These are phyloP conservation scores for Grosmannia serpens DNA, from an alignment of 2,329 filamentous ascomycete species.

Conservation along the genomic window DNA sequence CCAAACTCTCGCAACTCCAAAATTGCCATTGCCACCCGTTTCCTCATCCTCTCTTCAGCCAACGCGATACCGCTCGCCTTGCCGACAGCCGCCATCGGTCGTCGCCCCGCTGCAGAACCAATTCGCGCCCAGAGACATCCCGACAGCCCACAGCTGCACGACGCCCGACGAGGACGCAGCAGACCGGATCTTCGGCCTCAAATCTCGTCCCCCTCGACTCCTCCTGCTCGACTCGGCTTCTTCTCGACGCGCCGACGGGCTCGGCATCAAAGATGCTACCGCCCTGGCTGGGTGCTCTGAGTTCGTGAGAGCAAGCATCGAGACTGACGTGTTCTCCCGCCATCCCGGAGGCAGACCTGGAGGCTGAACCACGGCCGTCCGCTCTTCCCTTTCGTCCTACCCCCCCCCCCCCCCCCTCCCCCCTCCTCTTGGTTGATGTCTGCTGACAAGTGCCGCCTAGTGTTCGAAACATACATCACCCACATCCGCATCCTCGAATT, in stretches of 20 bases:
- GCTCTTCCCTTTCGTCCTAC: neutral
- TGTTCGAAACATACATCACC: conserved; percentile 92
- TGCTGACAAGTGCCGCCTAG: conserved; percentile 25
- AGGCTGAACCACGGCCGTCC: too few species aligned
- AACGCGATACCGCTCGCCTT: neutral
- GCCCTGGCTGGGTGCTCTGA: neutral
- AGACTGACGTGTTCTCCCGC: neutral
- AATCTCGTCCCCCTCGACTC: neutral
- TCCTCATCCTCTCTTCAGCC: neutral
- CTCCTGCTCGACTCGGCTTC: neutral
- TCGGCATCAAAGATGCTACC: neutral
- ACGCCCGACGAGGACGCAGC: too few species aligned
- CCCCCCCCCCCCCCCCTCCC: conserved; percentile 5
- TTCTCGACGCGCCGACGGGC: neutral
- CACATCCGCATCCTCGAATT: conserved; percentile 89
- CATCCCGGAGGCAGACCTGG: neutral
- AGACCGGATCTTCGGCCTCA: neutral
- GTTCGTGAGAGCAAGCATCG: neutral
- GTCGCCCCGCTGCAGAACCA: neutral
- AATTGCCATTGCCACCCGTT: neutral
- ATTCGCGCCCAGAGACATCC: neutral
- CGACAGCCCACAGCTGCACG: too few species aligned
- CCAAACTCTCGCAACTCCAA: neutral
- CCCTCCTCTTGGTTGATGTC: conserved; percentile 1
- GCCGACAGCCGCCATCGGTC: neutral